These are phyloP conservation scores for Cymbopogon citratus DNA, from an alignment of 176 grass and related monocot species.

Conservation along the genomic window DNA sequence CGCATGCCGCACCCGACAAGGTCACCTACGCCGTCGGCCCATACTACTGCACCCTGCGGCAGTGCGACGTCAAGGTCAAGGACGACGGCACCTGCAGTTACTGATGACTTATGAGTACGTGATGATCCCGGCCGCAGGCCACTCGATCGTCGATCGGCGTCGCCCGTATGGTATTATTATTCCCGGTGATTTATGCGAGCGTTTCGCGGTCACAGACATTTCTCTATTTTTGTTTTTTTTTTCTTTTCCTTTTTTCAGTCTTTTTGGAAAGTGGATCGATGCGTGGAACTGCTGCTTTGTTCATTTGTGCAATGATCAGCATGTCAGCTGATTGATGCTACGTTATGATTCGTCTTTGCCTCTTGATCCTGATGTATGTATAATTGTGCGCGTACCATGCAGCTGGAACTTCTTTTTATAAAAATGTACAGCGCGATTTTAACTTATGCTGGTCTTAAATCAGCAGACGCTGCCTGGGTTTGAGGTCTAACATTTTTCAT, in stretches of 20 bases:
- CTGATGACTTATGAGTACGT: not conserved
- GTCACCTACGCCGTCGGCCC: constrained; percentile 44
- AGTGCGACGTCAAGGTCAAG: constrained; percentile 33
- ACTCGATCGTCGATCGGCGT: not conserved
- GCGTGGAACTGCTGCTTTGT: not conserved
- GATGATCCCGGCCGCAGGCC: not conserved
- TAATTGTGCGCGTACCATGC: too few relatives aligned
- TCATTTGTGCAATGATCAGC: not conserved
- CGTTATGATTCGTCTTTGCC: too few relatives aligned
- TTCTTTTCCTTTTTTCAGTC: not conserved
- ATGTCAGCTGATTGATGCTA: not conserved
- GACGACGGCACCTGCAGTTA: not conserved
- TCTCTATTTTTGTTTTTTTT: too few relatives aligned
- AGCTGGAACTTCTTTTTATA: too few relatives aligned
- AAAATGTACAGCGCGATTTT: too few relatives aligned
- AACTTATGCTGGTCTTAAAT: too few relatives aligned
- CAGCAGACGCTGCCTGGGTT: too few relatives aligned
- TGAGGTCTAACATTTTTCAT: too few relatives aligned
- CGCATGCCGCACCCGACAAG: not conserved
- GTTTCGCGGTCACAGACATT: too few relatives aligned
- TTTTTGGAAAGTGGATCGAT: not conserved
- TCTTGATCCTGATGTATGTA: too few relatives aligned
- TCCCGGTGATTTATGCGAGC: too few relatives aligned
- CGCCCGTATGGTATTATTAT: too few relatives aligned
- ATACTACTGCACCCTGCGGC: constrained; percentile 51